Percentiles rank a stretch among this genome's conserved stretches.
Conservation (phyloP, 2,329 filamentous ascomycete species). For the Penicillium concentricum region DNA sequence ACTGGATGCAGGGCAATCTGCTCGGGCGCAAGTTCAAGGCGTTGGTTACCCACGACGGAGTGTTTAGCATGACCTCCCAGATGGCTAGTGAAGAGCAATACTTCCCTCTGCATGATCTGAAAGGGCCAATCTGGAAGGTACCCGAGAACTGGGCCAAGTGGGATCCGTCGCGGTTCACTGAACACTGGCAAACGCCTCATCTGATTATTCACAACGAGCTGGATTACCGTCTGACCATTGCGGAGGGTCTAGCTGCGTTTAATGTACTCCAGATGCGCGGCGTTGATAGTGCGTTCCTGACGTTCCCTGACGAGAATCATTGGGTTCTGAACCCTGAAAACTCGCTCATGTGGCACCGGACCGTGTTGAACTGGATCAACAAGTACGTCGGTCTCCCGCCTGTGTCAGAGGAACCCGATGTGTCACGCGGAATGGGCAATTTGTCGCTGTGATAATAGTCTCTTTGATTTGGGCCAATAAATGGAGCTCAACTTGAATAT, state of each 20-base stretch:
- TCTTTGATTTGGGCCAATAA: not conserved
- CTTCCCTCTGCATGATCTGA: constrained; percentile 55
- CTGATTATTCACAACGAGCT: constrained; percentile 87
- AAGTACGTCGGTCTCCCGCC: constrained; percentile 54
- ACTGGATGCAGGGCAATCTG: constrained; percentile 57
- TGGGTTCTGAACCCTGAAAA: constrained; percentile 94
- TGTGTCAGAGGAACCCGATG: constrained; percentile 35
- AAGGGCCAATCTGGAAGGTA: constrained; percentile 51
- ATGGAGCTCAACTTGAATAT: not conserved
- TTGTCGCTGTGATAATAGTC: constrained; percentile 18
- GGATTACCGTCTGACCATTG: constrained; percentile 83
- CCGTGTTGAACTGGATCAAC: constrained; percentile 77
- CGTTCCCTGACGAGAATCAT: constrained; percentile 77
- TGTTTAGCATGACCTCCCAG: constrained; percentile 46
- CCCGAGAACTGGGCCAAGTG: constrained; percentile 55
- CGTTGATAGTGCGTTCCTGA: constrained; percentile 74
- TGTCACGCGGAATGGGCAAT: constrained; percentile 17
- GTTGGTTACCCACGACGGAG: constrained; percentile 55
- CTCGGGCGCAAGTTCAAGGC: constrained; percentile 58
- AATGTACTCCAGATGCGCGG: constrained; percentile 76
- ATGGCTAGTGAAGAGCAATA: constrained; percentile 55
- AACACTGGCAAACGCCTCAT: constrained; percentile 81
- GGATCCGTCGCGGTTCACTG: constrained; percentile 56
- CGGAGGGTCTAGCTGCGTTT: constrained; percentile 81
- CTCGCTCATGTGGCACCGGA: constrained; percentile 81